Percentiles rank a stretch among this genome's conserved stretches.
These are phyloP conservation scores for Solanum hybrid DNA, from an alignment of 305 asterid species.

Conservation along the genomic window DNA sequence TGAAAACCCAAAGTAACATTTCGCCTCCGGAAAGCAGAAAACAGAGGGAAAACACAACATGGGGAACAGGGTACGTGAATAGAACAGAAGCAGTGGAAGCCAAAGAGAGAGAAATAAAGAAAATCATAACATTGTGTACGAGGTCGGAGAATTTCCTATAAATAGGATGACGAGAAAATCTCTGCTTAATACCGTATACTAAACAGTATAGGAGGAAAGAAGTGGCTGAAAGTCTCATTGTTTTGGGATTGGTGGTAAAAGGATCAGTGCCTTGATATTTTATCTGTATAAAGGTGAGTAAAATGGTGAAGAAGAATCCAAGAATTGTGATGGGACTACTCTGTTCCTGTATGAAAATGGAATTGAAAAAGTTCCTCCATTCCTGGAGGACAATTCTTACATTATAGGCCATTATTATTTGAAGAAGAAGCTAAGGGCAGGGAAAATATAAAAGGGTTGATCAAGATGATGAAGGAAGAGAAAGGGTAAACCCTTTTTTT, in stretches of 20 bases:
- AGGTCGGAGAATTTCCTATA: neutral
- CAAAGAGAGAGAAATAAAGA: neutral
- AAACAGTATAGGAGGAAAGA: neutral
- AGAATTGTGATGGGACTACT: no score
- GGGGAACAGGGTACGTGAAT: neutral
- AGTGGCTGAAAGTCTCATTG: neutral
- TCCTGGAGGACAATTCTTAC: no score
- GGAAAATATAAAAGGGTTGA: no score
- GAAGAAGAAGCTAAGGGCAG: no score
- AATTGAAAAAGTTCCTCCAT: no score
- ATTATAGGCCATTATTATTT: no score
- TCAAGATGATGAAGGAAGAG: no score
- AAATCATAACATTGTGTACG: neutral
- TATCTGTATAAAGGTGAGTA: neutral
- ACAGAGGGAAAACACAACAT: neutral
- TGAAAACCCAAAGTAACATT: neutral
- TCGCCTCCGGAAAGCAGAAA: neutral
- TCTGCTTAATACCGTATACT: neutral
- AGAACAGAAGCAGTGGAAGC: neutral
- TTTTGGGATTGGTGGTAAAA: neutral
- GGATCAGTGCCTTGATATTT: constrained; percentile 2
- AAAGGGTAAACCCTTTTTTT: no score
- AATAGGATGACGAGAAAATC: neutral
- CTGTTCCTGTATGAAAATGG: no score
- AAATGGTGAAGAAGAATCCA: no score